Base-by-base conservation (phyloP, 1,284 basidiomycete species). In the Salmacisia buchloeana region DNA sequence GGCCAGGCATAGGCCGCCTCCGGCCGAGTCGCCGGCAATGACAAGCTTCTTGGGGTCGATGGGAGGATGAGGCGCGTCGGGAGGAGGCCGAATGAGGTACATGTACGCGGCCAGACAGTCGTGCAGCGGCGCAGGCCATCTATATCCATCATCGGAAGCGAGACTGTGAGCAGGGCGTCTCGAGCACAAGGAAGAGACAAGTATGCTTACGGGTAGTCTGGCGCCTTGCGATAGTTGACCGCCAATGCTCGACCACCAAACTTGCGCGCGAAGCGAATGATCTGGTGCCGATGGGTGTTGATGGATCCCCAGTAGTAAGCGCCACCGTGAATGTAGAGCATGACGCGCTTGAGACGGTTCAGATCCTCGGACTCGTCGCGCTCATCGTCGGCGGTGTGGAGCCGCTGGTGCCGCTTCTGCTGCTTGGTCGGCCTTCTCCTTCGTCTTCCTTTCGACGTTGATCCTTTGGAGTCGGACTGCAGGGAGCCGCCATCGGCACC, bases 41-140 rank as follows among this genome's bases (percentile, higher is more conserved):
- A 97, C 85, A 52, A 97, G 89, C 68, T 89, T 87, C 1, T 84
- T 85, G 0, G 94, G 93, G 62, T 89, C 85, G 15, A 99, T 87
- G 0, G 92, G 85, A 25, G 35, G 61, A 46, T 75, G 75, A 62
- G 69, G 80, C 7, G 89, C 86, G 9, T 81, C 85, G 0, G 85
- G 82, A 0, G 91, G 91, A 0, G 91, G 91, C 68, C 80, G 85
- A 80, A 84, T 86, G 79, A 85, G 85, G 82, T 83, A 97, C 79
- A 85, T 85, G 83, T 84, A 97, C 4, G 91, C 88, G 1, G 92
- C 89, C 10, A 96, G 76, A 56, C 87, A 83, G 80, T 96, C 93
- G 75, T 94, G 91, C 15, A 97, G 82, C 0, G 89, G 92, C 72
- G 94, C 97, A 0, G 94, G 94, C 81, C 97, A 98, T 71, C 94